Evolutionary conservation across 257 asterid species (phyloP), one percentile per base, ranked within the genome.

Genomic region (Thymus mandschuricus): DNA sequence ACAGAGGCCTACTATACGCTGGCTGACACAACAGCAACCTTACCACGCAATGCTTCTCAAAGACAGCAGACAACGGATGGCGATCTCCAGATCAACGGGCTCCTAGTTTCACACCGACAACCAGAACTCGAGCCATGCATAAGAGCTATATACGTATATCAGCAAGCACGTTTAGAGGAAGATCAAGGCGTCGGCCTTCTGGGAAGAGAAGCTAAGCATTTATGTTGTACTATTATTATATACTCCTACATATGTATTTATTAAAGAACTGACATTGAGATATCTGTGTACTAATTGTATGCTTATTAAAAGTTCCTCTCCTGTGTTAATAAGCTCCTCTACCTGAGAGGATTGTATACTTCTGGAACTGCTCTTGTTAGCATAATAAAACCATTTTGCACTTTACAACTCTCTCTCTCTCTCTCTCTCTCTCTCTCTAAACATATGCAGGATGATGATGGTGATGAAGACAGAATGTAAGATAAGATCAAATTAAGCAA

Each of bases 1-100:
- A 3, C 13, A 70, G 79, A 76, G 86, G 79, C 69, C 60, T 79
- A 15, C 80, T 40, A 49, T 80, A 21, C 40, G 52, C 50, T 31
- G 66, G 68, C 75, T 87, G 68, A 75, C 57, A 38, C 41, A 38
- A 38, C 41, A 38, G 41, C 41, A 38, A 38, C 6, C 4, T 38
- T 21, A 21, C 21, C 21, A 21, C 21, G 21, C 21, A 21, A 21
- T 21, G 21, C 21, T 21, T 4, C 6, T 38, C 7, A 38, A 38
- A 38, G 41, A 35, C 40, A 35, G 5, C 40, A 3, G 40, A 35
- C 40, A 35, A 35, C 5, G 40, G 40, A 35, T 35, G 40, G 38
- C 4, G 2, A 34, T 34, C 38, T 34, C 4, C 4, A 34, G 38
- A 38, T 38, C 7, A 38, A 4, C 41, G 4, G 4, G 41, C 41